phyloP scores from a whole-genome alignment of 1,284 basidiomycete species.

The Microbotryum scabiosae region DNA sequence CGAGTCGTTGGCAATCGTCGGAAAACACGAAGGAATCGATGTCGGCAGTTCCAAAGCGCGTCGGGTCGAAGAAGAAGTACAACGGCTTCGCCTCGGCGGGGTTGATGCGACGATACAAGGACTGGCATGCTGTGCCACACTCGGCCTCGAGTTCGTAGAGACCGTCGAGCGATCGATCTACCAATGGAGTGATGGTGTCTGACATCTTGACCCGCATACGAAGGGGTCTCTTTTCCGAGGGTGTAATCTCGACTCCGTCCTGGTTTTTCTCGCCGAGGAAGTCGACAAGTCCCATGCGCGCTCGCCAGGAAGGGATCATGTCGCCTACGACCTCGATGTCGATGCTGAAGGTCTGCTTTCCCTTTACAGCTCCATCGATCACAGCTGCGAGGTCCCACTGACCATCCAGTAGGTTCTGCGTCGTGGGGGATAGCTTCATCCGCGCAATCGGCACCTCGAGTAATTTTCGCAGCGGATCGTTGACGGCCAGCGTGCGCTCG shows the following conservation, averaged over 20 bases:
- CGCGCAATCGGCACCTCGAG: conserved; percentile 70
- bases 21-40: conserved; percentile 76
- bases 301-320: conserved; percentile 74
- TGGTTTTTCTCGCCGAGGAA: conserved; percentile 61
- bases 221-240: background rate
- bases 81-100: conserved; percentile 48
- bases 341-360: conserved; percentile 47
- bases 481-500: conserved; percentile 47
- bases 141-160: conserved; percentile 68
- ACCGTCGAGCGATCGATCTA: conserved; percentile 71
- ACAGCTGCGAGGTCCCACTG: conserved; percentile 78
- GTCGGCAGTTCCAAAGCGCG: conserved; percentile 61
- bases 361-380: conserved; percentile 37
- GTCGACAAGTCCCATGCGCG: conserved; percentile 67
- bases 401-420: conserved; percentile 54
- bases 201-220: no score
- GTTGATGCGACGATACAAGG: conserved; percentile 63
- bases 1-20: conserved; percentile 62
- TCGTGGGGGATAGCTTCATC: conserved; percentile 45
- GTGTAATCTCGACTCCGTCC: conserved; percentile 54
- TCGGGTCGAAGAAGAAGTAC: conserved; percentile 77
- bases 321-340: conserved; percentile 60
- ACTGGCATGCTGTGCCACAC: conserved; percentile 80
- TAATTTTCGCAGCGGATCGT: conserved; percentile 65
- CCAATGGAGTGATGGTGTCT: conserved; percentile 15